Evolutionary conservation across 2,329 filamentous ascomycete genomes (phyloP).

Genomic region (Venturia pyrina): DNA sequence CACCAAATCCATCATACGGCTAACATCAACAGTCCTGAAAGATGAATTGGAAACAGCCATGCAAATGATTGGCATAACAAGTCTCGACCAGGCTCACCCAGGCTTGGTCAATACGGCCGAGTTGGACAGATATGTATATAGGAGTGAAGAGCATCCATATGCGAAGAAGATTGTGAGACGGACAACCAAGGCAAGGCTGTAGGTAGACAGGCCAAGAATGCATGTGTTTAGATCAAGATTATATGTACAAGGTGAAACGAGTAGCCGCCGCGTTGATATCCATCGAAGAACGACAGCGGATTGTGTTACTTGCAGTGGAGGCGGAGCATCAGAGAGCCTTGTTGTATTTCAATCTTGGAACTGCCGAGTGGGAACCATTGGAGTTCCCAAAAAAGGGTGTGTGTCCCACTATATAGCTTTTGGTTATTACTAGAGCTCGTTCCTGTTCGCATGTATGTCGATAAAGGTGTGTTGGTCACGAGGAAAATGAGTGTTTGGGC

Average conservation of each 20-base stretch:
- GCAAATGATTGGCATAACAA: conserved; percentile 13
- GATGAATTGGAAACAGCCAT: conserved; percentile 15
- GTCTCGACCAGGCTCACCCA: conserved; percentile 11
- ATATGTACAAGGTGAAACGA: conserved; percentile 14
- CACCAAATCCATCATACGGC: background rate
- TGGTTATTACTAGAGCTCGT: background rate
- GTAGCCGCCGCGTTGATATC: conserved; percentile 2
- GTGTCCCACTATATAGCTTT: conserved; percentile 3
- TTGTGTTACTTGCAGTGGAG: background rate
- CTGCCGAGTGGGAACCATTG: conserved; percentile 1
- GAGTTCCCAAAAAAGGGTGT: background rate
- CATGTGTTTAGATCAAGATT: background rate
- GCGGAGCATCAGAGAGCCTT: conserved; percentile 1
- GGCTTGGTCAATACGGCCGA: conserved; percentile 13
- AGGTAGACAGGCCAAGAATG: background rate
- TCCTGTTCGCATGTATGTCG: background rate
- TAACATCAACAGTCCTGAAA: conserved; percentile 11
- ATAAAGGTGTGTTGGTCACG: background rate
- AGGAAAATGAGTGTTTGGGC: background rate
- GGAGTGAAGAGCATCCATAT: conserved; percentile 8
- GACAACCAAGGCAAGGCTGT: background rate
- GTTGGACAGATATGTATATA: conserved; percentile 9
- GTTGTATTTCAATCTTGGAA: conserved; percentile 1
- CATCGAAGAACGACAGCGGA: conserved; percentile 1
- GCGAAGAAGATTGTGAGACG: conserved; percentile 12